Evolutionary conservation across 768 basidiomycete species (phyloP).

Genomic region (Lentinula lateritia): DNA sequence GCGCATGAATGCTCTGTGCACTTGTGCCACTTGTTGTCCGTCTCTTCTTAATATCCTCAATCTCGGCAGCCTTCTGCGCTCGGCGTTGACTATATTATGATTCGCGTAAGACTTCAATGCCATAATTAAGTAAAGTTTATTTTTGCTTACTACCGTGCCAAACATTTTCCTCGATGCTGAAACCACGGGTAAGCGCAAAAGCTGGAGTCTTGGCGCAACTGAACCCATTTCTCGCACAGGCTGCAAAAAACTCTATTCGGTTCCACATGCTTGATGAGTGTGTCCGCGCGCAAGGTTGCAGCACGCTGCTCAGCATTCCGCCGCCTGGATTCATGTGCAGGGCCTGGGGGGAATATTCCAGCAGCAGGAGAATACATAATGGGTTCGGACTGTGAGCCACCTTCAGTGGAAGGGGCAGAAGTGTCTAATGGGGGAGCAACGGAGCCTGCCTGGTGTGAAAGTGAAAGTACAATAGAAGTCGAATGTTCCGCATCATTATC

Average conservation of each 20-base stretch:
- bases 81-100: conserved; percentile 43
- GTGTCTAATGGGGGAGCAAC: neutral
- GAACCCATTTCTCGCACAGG: conserved; percentile 79
- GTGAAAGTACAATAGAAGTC: neutral
- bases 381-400: neutral
- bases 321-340: conserved; percentile 60
- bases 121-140: neutral
- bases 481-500: neutral
- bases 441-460: neutral
- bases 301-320: conserved; percentile 79
- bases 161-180: conserved; percentile 72
- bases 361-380: conserved; percentile 31
- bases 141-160: conserved; percentile 60
- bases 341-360: conserved; percentile 6
- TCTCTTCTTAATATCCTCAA: conserved; percentile 39
- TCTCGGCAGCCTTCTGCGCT: conserved; percentile 48
- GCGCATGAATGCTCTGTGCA: neutral
- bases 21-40: conserved; percentile 13
- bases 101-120: neutral
- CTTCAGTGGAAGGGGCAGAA: neutral
- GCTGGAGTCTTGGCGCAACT: conserved; percentile 69
- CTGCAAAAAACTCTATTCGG: conserved; percentile 71
- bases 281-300: conserved; percentile 61
- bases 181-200: conserved; percentile 83
- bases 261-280: conserved; percentile 63